Percentiles rank a stretch among this genome's conserved stretches.
Conservation (phyloP, 1,139 yeast species). For the Candida frijolesensis region DNA sequence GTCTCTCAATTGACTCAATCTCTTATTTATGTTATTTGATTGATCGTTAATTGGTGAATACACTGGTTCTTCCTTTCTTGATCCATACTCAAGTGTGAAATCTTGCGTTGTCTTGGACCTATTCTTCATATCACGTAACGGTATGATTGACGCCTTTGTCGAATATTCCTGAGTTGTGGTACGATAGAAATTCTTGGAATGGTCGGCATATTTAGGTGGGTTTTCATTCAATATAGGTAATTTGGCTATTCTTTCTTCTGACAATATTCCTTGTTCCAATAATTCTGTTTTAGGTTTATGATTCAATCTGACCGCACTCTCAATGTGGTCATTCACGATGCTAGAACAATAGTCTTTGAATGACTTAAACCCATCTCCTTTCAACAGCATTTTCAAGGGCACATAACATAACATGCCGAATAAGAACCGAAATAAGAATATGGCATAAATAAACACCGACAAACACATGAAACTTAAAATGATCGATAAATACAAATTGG, state of each 20-base stretch:
- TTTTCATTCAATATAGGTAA: slow-evolving; percentile 12
- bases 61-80: background rate
- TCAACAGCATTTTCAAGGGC: slow-evolving; percentile 55
- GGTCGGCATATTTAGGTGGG: slow-evolving; percentile 11
- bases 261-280: slow-evolving; percentile 33
- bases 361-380: slow-evolving; percentile 33
- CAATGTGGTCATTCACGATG: slow-evolving; percentile 57
- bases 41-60: slow-evolving; percentile 10
- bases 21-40: background rate
- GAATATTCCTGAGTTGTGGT: slow-evolving; percentile 1
- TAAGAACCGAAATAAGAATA: slow-evolving; percentile 63
- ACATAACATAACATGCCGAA: slow-evolving; percentile 58
- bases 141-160: background rate
- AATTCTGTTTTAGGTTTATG: slow-evolving; percentile 44
- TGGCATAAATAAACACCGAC: slow-evolving; percentile 74
- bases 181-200: slow-evolving; percentile 7
- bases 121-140: slow-evolving; percentile 3
- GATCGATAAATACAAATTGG: slow-evolving; percentile 66
- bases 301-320: slow-evolving; percentile 49
- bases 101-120: background rate
- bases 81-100: background rate
- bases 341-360: slow-evolving; percentile 62
- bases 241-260: slow-evolving; percentile 15
- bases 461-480: slow-evolving; percentile 74
- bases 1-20: slow-evolving; percentile 11